Evolutionary conservation across 2,329 filamentous ascomycete species (phyloP), one percentile per base, ranked within the genome.

Genomic region (Diaporthe ilicicola): DNA sequence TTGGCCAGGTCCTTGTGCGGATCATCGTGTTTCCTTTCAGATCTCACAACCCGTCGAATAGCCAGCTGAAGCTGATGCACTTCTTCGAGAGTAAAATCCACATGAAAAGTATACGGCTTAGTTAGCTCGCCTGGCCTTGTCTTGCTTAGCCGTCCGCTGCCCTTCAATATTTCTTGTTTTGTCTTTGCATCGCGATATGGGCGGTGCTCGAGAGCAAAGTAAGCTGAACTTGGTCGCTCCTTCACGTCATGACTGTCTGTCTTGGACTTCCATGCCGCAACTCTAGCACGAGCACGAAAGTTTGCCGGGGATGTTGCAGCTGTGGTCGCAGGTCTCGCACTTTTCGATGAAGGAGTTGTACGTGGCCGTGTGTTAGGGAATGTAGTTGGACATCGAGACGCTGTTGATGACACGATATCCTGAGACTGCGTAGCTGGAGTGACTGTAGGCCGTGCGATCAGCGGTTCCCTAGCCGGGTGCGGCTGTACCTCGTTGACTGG

Each of bases 81-180:
- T 70, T 88, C 86, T 0, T 80, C 76, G 0, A 72, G 53, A 0
- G 79, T 78, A 51, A 88, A 87, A 74, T 87, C 86, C 8, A 86
- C 83, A 72, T 88, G 86, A 22, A 85, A 80, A 0, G 75, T 72
- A 1, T 55, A 37, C 2, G 75, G 75, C 6, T 37, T 34, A 19
- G 15, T 22, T 19, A 75, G 71, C 3, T 53, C 61, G 13, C 27
- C 19, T 7, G 54, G 34, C n/a, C 62, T 53, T 17, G 73, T 59
- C 9, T 56, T 65, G 17, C 75, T 44, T 5, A 76, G 55, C 22
- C 69, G 66, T 4, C 72, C 72, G 8, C 72, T 67, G 3, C 75
- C 74, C 1, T 61, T 72, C 9, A 76, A 3, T 0, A 80, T 69
- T 0, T 59, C 71, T 1, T 71, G 34, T 39, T 76, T 75, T n/a